Percentiles rank a stretch among this genome's conserved stretches.
Conservation (phyloP, 75 land plant species). For the Selaginella moellendorffii region DNA sequence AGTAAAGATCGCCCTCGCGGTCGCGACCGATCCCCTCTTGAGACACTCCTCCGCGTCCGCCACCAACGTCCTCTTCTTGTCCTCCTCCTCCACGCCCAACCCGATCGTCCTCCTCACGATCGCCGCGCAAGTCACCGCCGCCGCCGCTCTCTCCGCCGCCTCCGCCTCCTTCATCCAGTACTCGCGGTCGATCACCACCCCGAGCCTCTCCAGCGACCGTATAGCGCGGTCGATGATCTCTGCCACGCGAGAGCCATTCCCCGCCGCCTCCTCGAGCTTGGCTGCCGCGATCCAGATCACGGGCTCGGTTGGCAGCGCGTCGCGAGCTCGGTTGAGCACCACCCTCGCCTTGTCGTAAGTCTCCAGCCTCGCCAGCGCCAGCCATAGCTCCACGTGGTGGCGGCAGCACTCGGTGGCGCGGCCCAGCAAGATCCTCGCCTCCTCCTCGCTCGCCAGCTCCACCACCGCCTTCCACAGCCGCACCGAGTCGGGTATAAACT, state of each 20-base stretch:
- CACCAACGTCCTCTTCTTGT: slow-evolving; percentile 91
- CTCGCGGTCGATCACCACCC: slow-evolving; percentile 70
- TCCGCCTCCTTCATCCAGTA: slow-evolving; percentile 99
- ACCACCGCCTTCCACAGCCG: slow-evolving; percentile 93
- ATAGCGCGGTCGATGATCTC: slow-evolving; percentile 34
- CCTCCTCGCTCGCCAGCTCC: slow-evolving; percentile 84
- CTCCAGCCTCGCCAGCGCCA: slow-evolving; percentile 73
- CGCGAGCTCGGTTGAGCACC: slow-evolving; percentile 79
- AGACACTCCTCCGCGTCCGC: slow-evolving; percentile 95
- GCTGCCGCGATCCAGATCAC: slow-evolving; percentile 93
- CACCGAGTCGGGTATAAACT: slow-evolving; percentile 76
- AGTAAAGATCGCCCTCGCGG: slow-evolving; percentile 85
- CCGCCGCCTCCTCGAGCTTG: slow-evolving; percentile 92
- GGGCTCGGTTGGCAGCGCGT: slow-evolving; percentile 27
- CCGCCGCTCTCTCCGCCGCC: slow-evolving; percentile 84
- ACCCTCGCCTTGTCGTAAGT: slow-evolving; percentile 73
- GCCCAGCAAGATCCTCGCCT: slow-evolving; percentile 64
- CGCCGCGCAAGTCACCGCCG: slow-evolving; percentile 73
- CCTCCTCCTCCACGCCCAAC: slow-evolving; percentile 88
- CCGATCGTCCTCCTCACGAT: slow-evolving; percentile 62
- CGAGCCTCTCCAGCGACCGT: slow-evolving; percentile 48
- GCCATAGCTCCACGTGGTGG: slow-evolving; percentile 81
- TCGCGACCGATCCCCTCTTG: slow-evolving; percentile 87
- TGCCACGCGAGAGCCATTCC: slow-evolving; percentile 22
- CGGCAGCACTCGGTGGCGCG: slow-evolving; percentile 85